Evolutionary conservation across 768 basidiomycete species (phyloP).

Genomic region (Mrakia gelida): DNA sequence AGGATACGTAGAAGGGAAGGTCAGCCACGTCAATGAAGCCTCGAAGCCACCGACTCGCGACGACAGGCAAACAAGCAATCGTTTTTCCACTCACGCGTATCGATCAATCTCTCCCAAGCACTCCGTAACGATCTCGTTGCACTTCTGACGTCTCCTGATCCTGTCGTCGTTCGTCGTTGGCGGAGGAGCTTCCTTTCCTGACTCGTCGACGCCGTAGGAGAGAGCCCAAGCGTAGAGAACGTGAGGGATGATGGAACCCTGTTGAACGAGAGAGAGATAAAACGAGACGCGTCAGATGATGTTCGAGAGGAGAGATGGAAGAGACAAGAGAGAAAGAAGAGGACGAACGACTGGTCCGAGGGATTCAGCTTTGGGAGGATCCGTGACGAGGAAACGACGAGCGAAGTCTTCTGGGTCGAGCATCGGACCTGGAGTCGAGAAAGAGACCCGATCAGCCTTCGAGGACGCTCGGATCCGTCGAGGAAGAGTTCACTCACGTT

Average conservation of each 20-base stretch:
- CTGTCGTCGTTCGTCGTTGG: slow-evolving; percentile 49
- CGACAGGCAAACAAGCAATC: background rate
- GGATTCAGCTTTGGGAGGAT: slow-evolving; percentile 51
- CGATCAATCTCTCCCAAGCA: slow-evolving; percentile 74
- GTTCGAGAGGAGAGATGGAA: background rate
- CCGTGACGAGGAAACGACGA: slow-evolving; percentile 51
- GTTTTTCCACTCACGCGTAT: background rate
- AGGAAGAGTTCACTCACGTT: slow-evolving; percentile 55
- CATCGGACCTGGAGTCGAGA: slow-evolving; percentile 62
- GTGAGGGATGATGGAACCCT: slow-evolving; percentile 68
- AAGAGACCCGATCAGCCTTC: slow-evolving; percentile 17
- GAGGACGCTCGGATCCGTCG: background rate
- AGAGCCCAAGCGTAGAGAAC: slow-evolving; percentile 82
- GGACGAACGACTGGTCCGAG: slow-evolving; percentile 55
- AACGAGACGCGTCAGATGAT: background rate
- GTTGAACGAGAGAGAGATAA: background rate
- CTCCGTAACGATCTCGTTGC: slow-evolving; percentile 68
- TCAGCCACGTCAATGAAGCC: background rate
- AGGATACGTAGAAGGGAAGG: background rate
- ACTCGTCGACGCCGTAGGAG: slow-evolving; percentile 80
- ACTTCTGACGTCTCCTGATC: slow-evolving; percentile 43
- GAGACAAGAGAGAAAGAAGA: background rate
- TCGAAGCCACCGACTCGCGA: background rate
- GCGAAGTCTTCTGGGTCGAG: slow-evolving; percentile 76
- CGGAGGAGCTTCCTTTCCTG: slow-evolving; percentile 54